Conservation (phyloP, 1,139 yeast genomes). For the Suhomyces atakaporum region DNA sequence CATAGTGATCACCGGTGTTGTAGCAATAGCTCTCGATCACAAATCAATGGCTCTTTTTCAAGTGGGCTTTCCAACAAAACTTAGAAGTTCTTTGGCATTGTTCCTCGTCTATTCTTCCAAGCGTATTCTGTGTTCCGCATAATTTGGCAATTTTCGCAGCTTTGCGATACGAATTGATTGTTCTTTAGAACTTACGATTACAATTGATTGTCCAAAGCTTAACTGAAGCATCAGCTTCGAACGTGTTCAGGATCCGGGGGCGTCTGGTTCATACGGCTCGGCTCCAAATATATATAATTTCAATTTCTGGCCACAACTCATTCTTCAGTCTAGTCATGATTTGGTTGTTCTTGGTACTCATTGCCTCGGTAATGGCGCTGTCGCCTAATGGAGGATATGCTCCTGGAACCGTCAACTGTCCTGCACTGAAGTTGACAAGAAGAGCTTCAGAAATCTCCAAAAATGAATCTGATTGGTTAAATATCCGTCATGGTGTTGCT, state of each 20-base stretch:
- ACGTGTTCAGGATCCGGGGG: too few species aligned
- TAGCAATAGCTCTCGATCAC: too few species aligned
- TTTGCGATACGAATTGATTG: background rate
- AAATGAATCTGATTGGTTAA: conserved; percentile 42
- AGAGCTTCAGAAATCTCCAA: conserved; percentile 33
- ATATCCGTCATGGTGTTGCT: conserved; percentile 53
- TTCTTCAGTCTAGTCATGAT: too few species aligned
- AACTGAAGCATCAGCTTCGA: too few species aligned
- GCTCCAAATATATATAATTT: background rate
- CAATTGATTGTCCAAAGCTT: background rate
- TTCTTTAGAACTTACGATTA: too few species aligned
- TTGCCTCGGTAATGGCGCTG: conserved; percentile 1
- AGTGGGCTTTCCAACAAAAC: too few species aligned
- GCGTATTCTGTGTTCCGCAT: too few species aligned
- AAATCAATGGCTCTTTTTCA: too few species aligned
- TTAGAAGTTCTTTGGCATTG: background rate
- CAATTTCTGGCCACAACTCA: too few species aligned
- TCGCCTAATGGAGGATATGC: conserved; percentile 40
- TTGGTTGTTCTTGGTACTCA: background rate
- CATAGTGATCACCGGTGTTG: too few species aligned
- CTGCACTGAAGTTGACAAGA: conserved; percentile 21
- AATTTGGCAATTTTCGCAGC: background rate
- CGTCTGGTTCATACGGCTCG: too few species aligned
- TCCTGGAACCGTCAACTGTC: conserved; percentile 59
- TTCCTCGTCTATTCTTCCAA: too few species aligned